phyloP scores from a whole-genome alignment of 345 rosid genomes.

The Anastatica hierochuntica region DNA sequence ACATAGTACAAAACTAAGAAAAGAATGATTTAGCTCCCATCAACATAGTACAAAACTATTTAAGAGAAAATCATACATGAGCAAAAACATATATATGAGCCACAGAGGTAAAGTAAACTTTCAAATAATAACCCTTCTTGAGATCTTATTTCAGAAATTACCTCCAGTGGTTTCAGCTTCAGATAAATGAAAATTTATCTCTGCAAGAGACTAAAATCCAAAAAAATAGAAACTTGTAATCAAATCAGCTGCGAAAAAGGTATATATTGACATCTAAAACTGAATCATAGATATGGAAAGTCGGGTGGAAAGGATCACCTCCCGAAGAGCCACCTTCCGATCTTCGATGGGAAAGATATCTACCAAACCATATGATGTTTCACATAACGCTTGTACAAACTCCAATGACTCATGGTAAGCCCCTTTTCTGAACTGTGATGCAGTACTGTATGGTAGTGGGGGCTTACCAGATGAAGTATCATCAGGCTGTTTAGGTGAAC shows the following conservation, averaged over 20 bases:
- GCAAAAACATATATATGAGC: slow-evolving; percentile 3
- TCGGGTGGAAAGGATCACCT: slow-evolving; percentile 41
- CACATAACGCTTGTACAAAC: slow-evolving; percentile 83
- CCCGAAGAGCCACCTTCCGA: slow-evolving; percentile 84
- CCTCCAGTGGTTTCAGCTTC: slow-evolving; percentile 92
- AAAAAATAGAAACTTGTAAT: slow-evolving; percentile 23
- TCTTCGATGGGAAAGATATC: slow-evolving; percentile 98
- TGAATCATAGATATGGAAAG: slow-evolving; percentile 4
- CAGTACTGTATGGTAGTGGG: slow-evolving; percentile 61
- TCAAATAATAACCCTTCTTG: slow-evolving; percentile 7
- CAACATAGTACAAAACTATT: not conserved
- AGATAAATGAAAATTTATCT: slow-evolving; percentile 64
- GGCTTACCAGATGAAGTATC: slow-evolving; percentile 63
- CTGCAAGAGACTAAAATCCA: slow-evolving; percentile 74
- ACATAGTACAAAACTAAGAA: not conserved
- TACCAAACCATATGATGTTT: slow-evolving; percentile 88
- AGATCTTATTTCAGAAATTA: slow-evolving; percentile 17
- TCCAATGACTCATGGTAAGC: slow-evolving; percentile 92
- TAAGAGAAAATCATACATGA: not conserved
- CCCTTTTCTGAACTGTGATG: slow-evolving; percentile 79
- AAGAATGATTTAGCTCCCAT: slow-evolving; percentile 1
- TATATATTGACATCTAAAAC: slow-evolving; percentile 8
- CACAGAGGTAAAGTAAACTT: slow-evolving; percentile 6
- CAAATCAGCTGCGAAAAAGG: slow-evolving; percentile 22
- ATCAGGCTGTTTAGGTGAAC: slow-evolving; percentile 74